Evolutionary conservation across 306 rosid species (phyloP).

Genomic region (Vigna reflexopilosa): DNA sequence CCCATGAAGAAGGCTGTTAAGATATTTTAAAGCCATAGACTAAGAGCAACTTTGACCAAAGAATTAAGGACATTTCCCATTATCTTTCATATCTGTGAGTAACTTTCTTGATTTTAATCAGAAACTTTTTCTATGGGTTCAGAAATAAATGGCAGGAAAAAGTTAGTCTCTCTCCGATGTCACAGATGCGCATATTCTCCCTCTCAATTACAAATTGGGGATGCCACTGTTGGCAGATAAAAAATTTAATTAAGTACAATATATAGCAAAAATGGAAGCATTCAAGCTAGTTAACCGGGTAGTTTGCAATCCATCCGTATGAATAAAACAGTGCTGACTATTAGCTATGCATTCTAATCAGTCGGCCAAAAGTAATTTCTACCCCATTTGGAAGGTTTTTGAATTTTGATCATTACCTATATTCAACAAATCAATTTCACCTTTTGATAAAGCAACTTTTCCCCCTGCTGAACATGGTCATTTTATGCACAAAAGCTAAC

Average conservation of each 20-base stretch:
- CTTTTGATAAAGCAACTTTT: conserved; percentile 55
- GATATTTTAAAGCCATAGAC: neutral
- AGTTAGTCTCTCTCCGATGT: conserved; percentile 17
- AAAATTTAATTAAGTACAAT: neutral
- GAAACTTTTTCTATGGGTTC: conserved; percentile 10
- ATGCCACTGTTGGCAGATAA: conserved; percentile 28
- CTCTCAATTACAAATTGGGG: conserved; percentile 27
- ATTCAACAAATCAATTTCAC: conserved; percentile 49
- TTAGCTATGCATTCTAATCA: conserved; percentile 26
- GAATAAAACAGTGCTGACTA: conserved; percentile 46
- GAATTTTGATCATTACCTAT: conserved; percentile 46
- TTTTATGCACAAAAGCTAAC: conserved; percentile 37
- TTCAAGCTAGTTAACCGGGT: neutral
- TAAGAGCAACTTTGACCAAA: conserved; percentile 17
- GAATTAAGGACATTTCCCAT: conserved; percentile 15
- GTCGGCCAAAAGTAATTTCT: conserved; percentile 42
- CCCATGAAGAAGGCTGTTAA: neutral
- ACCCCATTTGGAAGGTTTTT: conserved; percentile 50
- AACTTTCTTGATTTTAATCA: conserved; percentile 35
- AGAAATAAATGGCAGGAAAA: conserved; percentile 29
- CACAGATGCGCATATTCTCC: conserved; percentile 39
- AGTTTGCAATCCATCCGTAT: conserved; percentile 21
- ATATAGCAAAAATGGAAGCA: conserved; percentile 42
- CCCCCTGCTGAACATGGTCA: conserved; percentile 34
- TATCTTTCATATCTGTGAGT: neutral